Percentiles rank a stretch among this genome's conserved stretches.
phyloP scores from a whole-genome alignment of 371 early-diverging fungal genomes.

The Mucor indicus region DNA sequence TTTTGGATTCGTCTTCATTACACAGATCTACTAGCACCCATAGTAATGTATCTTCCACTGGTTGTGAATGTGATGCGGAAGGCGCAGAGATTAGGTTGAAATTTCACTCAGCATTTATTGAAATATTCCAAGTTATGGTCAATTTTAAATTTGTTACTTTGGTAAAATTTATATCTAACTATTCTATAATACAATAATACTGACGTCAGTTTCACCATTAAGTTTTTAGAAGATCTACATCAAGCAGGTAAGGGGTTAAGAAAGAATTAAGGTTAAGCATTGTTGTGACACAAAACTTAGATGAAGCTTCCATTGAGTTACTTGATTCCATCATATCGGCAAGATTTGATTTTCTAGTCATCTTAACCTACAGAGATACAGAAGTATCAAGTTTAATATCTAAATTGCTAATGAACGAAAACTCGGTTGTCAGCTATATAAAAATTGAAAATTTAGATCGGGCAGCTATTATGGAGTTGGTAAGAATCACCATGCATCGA shows the following conservation, averaged over 20 bases:
- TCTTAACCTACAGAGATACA: constrained; percentile 36
- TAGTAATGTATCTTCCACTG: neutral
- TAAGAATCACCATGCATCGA: constrained; percentile 42
- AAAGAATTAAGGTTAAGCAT: too few species aligned
- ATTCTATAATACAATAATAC: neutral
- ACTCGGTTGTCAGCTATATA: constrained; percentile 30
- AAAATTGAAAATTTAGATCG: constrained; percentile 36
- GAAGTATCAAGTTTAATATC: constrained; percentile 18
- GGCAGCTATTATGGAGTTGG: constrained; percentile 33
- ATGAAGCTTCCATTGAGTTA: constrained; percentile 46
- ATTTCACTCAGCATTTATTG: constrained; percentile 45
- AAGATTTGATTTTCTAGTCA: constrained; percentile 34
- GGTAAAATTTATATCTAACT: constrained; percentile 26
- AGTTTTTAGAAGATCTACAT: constrained; percentile 53
- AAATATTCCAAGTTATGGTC: constrained; percentile 45
- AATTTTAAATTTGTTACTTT: constrained; percentile 42
- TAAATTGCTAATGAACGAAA: constrained; percentile 24
- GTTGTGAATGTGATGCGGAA: constrained; percentile 25
- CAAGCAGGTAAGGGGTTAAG: constrained; percentile 38
- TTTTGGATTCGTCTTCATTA: constrained; percentile 20
- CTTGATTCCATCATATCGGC: constrained; percentile 40
- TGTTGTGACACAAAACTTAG: too few species aligned
- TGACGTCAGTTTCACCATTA: neutral
- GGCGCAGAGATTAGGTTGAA: constrained; percentile 39
- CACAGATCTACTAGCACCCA: neutral